Evolutionary conservation across 2,329 filamentous ascomycete species (phyloP), one percentile per base, ranked within the genome.

Genomic region (Fusarium clavum): DNA sequence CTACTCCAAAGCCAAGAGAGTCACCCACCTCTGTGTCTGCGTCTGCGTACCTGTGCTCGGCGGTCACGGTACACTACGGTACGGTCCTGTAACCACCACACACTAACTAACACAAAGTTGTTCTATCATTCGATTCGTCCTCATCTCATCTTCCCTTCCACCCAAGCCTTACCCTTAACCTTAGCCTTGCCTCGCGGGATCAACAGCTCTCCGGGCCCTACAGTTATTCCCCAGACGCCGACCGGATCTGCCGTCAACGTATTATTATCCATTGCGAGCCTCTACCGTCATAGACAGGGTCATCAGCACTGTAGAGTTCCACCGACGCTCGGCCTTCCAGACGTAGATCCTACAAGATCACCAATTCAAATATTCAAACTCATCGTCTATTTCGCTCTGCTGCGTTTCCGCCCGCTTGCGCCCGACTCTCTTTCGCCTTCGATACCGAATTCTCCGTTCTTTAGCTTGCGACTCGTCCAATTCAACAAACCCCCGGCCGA

Each of bases 281-380:
- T 65, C 65, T 56, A 51, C 44, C 63, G 62, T 66, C 63, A 66
- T 66, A 55, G 62, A 61, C 63, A 55, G 61, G 32, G 56, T 46
- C 57, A 32, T 24, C 53, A 57, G 45, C 66, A 62, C 44, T 60
- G 56, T 70, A 59, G 41, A 67, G 51, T 71, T 57, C 56, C 55
- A 71, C 61, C 65, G 44, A 55, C 57, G 32, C 46, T 69, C 69
- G 53, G 49, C 56, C 56, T 58, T 54, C 64, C 40, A 65, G 51
- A 57, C 69, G 68, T 45, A 65, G 64, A 71, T 69, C 53, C 56
- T 68, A 47, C 63, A 52, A 54, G 41, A 60, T 70, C 67, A 38
- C 44, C 34, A 51, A 60, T 43, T 24, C 34, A 41, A 53, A 43
- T 43, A 53, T 53, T 43, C 34, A 67, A 58, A 58, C 25, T 29